phyloP scores from a whole-genome alignment of 148 eudicot genomes.

The Vaccinium macrocarpon region DNA sequence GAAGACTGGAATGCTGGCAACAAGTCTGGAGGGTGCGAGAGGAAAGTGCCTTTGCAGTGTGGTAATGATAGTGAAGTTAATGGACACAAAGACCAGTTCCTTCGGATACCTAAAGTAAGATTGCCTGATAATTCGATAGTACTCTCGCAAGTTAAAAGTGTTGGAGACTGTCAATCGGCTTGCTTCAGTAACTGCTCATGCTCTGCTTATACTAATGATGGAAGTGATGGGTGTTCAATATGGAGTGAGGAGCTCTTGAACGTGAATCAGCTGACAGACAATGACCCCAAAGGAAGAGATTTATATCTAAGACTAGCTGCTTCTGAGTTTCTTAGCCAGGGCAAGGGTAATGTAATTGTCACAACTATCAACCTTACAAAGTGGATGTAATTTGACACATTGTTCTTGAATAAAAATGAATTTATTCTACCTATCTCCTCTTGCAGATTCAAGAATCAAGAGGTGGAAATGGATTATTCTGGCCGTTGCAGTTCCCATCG shows the following conservation, averaged over 20 bases:
- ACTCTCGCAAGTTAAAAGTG: neutral
- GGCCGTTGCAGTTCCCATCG: neutral
- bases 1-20: conserved; percentile 22
- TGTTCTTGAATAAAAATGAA: neutral
- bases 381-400: neutral
- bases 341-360: conserved; percentile 2
- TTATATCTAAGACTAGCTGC: conserved; percentile 35
- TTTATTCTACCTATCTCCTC: neutral
- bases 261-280: conserved; percentile 28
- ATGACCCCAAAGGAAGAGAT: conserved; percentile 27
- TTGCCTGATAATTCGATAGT: conserved; percentile 6
- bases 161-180: conserved; percentile 23
- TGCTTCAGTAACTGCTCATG: conserved; percentile 34
- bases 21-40: conserved; percentile 26
- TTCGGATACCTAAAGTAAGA: conserved; percentile 1
- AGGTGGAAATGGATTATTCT: conserved; percentile 8
- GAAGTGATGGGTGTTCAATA: conserved; percentile 24
- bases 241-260: conserved; percentile 31
- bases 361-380: neutral
- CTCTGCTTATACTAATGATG: conserved; percentile 28
- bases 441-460: neutral
- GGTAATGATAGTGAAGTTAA: neutral
- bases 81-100: conserved; percentile 19
- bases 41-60: conserved; percentile 22
- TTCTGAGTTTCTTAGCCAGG: conserved; percentile 25